Conservation (phyloP, 495 filamentous ascomycete genomes). For the Achaetomiella virescens region DNA sequence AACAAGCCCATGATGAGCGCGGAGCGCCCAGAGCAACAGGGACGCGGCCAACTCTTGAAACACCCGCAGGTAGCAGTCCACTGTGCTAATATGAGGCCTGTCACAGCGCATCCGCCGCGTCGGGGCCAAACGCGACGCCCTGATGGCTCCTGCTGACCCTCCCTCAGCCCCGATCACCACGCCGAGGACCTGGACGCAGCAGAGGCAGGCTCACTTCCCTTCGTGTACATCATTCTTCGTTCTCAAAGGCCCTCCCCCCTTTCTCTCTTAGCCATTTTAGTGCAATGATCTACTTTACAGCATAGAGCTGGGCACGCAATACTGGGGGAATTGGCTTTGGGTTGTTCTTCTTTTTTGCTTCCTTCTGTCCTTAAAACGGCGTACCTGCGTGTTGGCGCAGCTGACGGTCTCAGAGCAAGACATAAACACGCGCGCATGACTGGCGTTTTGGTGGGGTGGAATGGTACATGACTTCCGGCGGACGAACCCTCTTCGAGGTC, state of each 20-base stretch:
- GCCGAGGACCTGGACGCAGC: too few species aligned
- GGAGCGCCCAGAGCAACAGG: slow-evolving; percentile 83
- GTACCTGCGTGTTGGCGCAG: slow-evolving; percentile 17
- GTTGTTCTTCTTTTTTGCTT: slow-evolving; percentile 6
- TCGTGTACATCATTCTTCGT: slow-evolving; percentile 12
- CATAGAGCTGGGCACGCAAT: slow-evolving; percentile 12
- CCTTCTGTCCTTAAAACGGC: slow-evolving; percentile 7
- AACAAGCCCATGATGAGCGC: slow-evolving; percentile 71
- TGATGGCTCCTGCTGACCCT: neutral
- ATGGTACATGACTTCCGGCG: neutral
- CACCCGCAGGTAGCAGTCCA: neutral
- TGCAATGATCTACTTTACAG: slow-evolving; percentile 17
- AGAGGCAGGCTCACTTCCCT: neutral
- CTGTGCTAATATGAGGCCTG: neutral
- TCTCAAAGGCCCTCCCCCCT: neutral
- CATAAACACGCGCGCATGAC: slow-evolving; percentile 18
- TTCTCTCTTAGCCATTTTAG: slow-evolving; percentile 13
- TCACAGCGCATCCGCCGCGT: slow-evolving; percentile 2
- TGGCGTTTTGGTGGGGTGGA: slow-evolving; percentile 14
- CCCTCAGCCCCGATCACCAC: neutral
- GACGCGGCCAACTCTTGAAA: slow-evolving; percentile 56
- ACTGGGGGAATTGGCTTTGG: slow-evolving; percentile 1
- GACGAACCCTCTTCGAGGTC: neutral
- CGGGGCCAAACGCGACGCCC: neutral
- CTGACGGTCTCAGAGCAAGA: slow-evolving; percentile 6